Percentiles rank a stretch among this genome's conserved stretches.
Conservation (phyloP, 1,139 yeast genomes). For the Williopsis jadinii region DNA sequence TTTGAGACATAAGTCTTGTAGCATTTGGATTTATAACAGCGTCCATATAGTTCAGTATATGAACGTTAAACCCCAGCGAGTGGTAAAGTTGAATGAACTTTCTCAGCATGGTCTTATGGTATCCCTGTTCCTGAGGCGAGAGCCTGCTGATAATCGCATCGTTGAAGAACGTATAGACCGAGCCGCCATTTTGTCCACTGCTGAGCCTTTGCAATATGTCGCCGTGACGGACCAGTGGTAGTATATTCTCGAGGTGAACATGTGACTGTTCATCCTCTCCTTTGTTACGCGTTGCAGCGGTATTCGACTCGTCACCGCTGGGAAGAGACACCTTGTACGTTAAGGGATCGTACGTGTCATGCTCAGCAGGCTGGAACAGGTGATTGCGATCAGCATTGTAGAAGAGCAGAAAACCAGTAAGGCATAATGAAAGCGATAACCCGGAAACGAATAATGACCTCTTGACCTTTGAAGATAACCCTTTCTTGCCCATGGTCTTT, state of each 20-base stretch:
- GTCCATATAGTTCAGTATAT: constrained; percentile 15
- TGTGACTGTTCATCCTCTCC: too few relatives aligned
- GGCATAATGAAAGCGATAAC: too few relatives aligned
- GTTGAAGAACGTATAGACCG: constrained; percentile 16
- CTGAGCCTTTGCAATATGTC: constrained; percentile 5
- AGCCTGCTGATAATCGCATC: constrained; percentile 13
- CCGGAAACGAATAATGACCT: too few relatives aligned
- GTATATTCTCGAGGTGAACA: neutral
- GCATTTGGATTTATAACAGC: constrained; percentile 10
- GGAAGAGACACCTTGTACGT: neutral
- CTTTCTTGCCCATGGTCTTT: too few relatives aligned
- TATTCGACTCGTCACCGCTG: neutral
- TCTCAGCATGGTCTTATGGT: constrained; percentile 11
- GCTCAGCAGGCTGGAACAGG: too few relatives aligned
- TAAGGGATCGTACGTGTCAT: neutral
- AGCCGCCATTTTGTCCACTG: constrained; percentile 1
- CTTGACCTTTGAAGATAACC: too few relatives aligned
- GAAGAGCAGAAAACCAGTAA: too few relatives aligned
- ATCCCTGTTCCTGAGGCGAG: constrained; percentile 13
- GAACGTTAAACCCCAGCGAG: constrained; percentile 13
- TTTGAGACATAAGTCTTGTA: neutral
- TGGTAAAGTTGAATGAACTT: constrained; percentile 14
- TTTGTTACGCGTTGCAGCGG: too few relatives aligned
- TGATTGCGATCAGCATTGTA: too few relatives aligned
- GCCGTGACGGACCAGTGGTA: constrained; percentile 6